phyloP scores from a whole-genome alignment of 169 alveolate species.

The Perkinsus marinus region DNA sequence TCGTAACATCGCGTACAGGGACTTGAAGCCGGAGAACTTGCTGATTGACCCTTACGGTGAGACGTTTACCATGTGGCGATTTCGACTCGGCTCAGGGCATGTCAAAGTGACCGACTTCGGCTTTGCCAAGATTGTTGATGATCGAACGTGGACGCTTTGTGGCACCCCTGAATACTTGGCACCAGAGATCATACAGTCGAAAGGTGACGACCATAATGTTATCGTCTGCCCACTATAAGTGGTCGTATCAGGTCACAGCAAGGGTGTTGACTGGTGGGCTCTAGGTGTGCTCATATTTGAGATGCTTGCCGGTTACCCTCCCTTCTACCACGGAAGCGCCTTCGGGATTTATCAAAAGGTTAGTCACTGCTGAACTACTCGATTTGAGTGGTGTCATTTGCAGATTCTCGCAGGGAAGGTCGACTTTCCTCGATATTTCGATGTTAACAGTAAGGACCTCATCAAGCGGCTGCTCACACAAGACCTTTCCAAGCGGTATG shows the following conservation, averaged over 20 bases:
- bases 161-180: slow-evolving; percentile 98
- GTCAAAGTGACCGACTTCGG: slow-evolving; percentile 95
- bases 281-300: slow-evolving; percentile 89
- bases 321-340: slow-evolving; percentile 90
- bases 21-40: slow-evolving; percentile 88
- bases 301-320: slow-evolving; percentile 93
- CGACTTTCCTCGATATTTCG: slow-evolving; percentile 64
- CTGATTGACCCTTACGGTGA: slow-evolving; percentile 77
- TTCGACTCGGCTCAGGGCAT: slow-evolving; percentile 51
- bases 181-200: slow-evolving; percentile 88
- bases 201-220: slow-evolving; percentile 35
- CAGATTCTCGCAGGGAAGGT: slow-evolving; percentile 59
- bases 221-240: not conserved
- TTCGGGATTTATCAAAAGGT: slow-evolving; percentile 83
- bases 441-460: slow-evolving; percentile 60
- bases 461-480: slow-evolving; percentile 65
- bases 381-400: not conserved
- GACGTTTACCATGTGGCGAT: not conserved
- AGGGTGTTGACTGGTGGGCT: slow-evolving; percentile 94
- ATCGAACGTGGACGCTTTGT: slow-evolving; percentile 88
- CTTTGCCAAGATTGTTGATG: slow-evolving; percentile 86
- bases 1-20: slow-evolving; percentile 51
- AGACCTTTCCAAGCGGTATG: slow-evolving; percentile 76
- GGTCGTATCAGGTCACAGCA: slow-evolving; percentile 41
- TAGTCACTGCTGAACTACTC: slow-evolving; percentile 58